These are phyloP conservation scores for Triticum turgidum DNA, from an alignment of 176 grass and related monocot genomes.

Conservation along the genomic window DNA sequence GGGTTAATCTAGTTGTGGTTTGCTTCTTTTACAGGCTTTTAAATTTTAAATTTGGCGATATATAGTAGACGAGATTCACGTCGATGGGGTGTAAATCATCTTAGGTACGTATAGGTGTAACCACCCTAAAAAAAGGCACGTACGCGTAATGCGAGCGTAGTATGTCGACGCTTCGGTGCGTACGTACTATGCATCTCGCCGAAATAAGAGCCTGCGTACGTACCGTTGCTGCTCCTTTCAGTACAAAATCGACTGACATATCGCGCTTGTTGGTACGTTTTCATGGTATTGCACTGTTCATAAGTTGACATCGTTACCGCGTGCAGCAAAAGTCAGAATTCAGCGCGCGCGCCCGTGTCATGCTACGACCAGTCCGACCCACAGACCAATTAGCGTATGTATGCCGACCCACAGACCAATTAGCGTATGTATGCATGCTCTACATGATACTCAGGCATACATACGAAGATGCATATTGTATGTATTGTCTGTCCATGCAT, in stretches of 20 bases:
- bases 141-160: too few species aligned
- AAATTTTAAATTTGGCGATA: too few species aligned
- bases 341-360: not conserved
- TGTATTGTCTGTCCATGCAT: not conserved
- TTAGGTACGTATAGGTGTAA: too few species aligned
- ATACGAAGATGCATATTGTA: not conserved
- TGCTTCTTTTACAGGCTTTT: not conserved
- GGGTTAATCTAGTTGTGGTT: not conserved
- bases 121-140: too few species aligned
- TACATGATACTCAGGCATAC: too few species aligned
- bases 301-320: not conserved
- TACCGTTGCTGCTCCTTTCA: not conserved
- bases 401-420: not conserved
- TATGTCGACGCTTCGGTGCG: not conserved
- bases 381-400: not conserved
- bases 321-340: not conserved
- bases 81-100: not conserved
- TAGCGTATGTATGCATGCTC: too few species aligned
- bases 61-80: not conserved
- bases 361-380: not conserved
- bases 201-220: too few species aligned
- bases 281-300: not conserved
- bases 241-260: not conserved
- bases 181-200: not conserved
- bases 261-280: not conserved